phyloP scores from a whole-genome alignment of 2,329 filamentous ascomycete species.

The Nannizziopsis arthrosporioides region DNA sequence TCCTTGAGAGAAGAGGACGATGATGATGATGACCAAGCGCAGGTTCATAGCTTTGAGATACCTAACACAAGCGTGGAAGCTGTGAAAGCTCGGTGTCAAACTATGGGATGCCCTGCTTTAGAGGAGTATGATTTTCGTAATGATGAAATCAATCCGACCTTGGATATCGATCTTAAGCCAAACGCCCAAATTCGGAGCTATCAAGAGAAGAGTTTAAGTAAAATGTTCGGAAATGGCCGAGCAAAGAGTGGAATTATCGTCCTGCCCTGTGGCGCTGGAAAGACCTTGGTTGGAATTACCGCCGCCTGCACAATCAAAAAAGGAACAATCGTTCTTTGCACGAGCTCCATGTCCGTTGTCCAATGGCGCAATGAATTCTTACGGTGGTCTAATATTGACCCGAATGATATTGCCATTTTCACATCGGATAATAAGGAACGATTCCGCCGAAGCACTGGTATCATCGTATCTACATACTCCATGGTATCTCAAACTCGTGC shows the following conservation, averaged over 20 bases:
- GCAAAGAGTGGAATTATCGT: conserved; percentile 97
- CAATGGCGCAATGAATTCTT: conserved; percentile 96
- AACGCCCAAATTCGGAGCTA: conserved; percentile 85
- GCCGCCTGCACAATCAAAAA: conserved; percentile 97
- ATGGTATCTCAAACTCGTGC: conserved; percentile 93
- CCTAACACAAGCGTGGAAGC: conserved; percentile 67
- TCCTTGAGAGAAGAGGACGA: conserved; percentile 64
- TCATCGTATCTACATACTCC: conserved; percentile 94
- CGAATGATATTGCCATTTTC: conserved; percentile 86
- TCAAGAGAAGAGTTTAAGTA: conserved; percentile 92
- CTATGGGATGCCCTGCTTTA: conserved; percentile 73
- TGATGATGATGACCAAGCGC: conserved; percentile 70
- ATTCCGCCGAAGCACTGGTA: conserved; percentile 80
- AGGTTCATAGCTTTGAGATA: conserved; percentile 90
- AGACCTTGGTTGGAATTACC: conserved; percentile 95
- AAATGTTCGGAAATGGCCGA: conserved; percentile 98
- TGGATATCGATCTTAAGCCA: conserved; percentile 87
- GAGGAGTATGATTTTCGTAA: conserved; percentile 97
- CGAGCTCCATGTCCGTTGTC: conserved; percentile 92
- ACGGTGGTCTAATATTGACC: conserved; percentile 97
- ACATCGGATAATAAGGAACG: conserved; percentile 82
- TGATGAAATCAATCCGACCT: conserved; percentile 74
- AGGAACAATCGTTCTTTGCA: conserved; percentile 87
- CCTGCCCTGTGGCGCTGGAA: conserved; percentile 87
- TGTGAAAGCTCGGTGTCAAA: conserved; percentile 80